A percentile compares a stretch with the other conserved stretches of the same genome.
Evolutionary conservation across 768 basidiomycete species (phyloP).

Genomic region (Rhizopogon sp.): DNA sequence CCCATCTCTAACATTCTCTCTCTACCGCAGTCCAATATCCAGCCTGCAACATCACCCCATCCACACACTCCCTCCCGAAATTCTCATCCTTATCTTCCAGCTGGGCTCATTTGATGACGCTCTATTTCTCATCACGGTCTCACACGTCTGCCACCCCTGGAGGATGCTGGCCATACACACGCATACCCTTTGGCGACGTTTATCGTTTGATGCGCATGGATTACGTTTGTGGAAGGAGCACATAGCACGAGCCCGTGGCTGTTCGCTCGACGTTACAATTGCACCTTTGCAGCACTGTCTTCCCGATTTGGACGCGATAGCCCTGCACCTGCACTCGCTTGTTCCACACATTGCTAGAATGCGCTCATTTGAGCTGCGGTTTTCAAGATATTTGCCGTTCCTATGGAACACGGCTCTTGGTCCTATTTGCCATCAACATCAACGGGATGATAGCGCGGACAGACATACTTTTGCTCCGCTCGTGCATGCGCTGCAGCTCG

Average conservation of each 20-base stretch:
- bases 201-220: constrained; percentile 41
- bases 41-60: constrained; percentile 43
- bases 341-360: constrained; percentile 44
- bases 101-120: constrained; percentile 52
- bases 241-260: constrained; percentile 53
- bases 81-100: constrained; percentile 60
- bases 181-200: constrained; percentile 59
- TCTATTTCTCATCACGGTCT: constrained; percentile 56
- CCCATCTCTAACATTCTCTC: constrained; percentile 22
- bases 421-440: constrained; percentile 37
- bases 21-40: constrained; percentile 18
- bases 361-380: constrained; percentile 58
- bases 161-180: constrained; percentile 55
- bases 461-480: constrained; percentile 9
- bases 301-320: constrained; percentile 38
- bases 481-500: constrained; percentile 39
- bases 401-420: constrained; percentile 68
- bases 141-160: constrained; percentile 68
- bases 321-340: constrained; percentile 58
- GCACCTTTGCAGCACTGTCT: constrained; percentile 17
- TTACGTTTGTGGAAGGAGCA: constrained; percentile 60
- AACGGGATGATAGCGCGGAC: constrained; percentile 9
- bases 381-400: constrained; percentile 52
- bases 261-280: constrained; percentile 57
- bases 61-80: constrained; percentile 53